Evolutionary conservation across 768 basidiomycete genomes (phyloP).

Genomic region (Neoboletus magnificus): DNA sequence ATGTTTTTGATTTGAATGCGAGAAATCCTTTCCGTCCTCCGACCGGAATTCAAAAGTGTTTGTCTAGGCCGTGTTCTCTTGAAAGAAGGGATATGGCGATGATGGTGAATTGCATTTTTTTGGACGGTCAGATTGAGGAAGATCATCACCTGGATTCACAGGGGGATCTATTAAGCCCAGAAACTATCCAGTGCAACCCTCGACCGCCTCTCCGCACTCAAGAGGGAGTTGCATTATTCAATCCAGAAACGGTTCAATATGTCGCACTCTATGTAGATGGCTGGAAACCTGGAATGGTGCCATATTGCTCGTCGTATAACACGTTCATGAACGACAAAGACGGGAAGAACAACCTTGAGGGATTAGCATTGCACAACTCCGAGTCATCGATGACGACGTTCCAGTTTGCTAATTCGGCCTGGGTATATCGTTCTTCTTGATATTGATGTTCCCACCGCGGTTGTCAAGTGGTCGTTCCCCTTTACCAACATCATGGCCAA

Average conservation of each 20-base stretch:
- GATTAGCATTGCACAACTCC: not conserved
- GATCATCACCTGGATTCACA: too few relatives aligned
- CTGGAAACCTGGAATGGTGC: slow-evolving; percentile 12
- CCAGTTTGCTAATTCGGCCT: not conserved
- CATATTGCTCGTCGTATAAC: slow-evolving; percentile 4
- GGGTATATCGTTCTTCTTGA: not conserved
- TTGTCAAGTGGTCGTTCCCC: too few relatives aligned
- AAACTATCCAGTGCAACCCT: not conserved
- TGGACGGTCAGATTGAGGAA: too few relatives aligned
- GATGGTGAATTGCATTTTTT: too few relatives aligned
- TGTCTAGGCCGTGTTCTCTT: too few relatives aligned
- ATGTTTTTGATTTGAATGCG: too few relatives aligned
- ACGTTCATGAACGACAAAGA: slow-evolving; percentile 9
- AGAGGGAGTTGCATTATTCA: slow-evolving; percentile 3
- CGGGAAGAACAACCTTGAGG: slow-evolving; percentile 1
- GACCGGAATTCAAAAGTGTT: too few relatives aligned
- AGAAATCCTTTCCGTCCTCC: too few relatives aligned
- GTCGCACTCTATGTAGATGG: slow-evolving; percentile 5
- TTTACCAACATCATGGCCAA: not conserved
- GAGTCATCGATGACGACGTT: not conserved
- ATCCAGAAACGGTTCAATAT: slow-evolving; percentile 1
- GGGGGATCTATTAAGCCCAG: too few relatives aligned
- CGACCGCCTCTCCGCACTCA: not conserved
- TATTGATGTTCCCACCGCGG: too few relatives aligned
- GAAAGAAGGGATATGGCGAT: too few relatives aligned